Evolutionary conservation across 2,329 filamentous ascomycete genomes (phyloP), one percentile per base, ranked within the genome.

Genomic region (Colletotrichum musae): DNA sequence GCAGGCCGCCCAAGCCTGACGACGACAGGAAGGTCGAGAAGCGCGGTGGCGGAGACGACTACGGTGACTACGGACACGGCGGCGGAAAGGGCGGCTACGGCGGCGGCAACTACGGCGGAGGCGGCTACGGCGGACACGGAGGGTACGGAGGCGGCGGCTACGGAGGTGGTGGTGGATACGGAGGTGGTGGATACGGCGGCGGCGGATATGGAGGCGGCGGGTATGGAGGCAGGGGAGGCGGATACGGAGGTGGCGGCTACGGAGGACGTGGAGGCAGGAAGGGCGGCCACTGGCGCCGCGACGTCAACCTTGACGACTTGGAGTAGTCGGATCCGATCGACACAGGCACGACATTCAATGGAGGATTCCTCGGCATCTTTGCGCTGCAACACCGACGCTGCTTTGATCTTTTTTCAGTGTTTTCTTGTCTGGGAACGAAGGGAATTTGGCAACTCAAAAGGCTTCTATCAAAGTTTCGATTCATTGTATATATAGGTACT

Each of bases 211-310:
- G 26, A 28, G 26, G 18, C 10, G 51, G 47, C 15, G 53, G 60
- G 1, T 52, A 52, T 13, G 28, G 53, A 51, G 61, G 32, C 9
- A 39, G 24, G 15, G 53, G 43, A 26, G 53, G 53, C 28, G 21
- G 32, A 10, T 36, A 36, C 32, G 32, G 32, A 36, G 32, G 21
- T 10, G 51, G 48, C 15, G 54, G 61, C 1, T 52, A 53, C 13
- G 28, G 53, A 51, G 61, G 32, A 5, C 16, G 26, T 10, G 48
- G 48, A 16, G 53, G 45, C 9, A 58, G 28, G 41, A 65, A 39
- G 32, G 66, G 52, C 3, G 66, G 52, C 3, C 53, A 47, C 28
- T 58, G 48, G 53, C 60, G 28, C 21, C 39, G 41, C 7, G 45
- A 64, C n/a, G 26, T 52, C 48, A 53, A 58, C 9, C 12, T 26